Base-by-base conservation (phyloP, 2,329 filamentous ascomycete genomes). In the Chaetomiaceae sp. region DNA sequence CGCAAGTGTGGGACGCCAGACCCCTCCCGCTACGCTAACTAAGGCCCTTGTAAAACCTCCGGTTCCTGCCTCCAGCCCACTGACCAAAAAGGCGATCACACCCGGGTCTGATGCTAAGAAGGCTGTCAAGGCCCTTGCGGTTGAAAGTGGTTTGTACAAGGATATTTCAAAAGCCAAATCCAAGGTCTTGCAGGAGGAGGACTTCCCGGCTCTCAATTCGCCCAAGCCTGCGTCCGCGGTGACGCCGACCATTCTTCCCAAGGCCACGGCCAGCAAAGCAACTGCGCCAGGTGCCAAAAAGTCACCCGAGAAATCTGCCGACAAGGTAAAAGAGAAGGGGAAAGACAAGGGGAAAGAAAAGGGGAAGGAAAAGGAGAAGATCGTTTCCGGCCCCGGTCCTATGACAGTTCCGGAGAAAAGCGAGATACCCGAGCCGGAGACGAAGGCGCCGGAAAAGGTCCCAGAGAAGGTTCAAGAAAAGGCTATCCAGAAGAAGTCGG, bases 191-290 rank as follows among this genome's bases (percentile, higher is more conserved):
- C 76, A 82, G 54, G 79, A 83, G 21, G 81, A 85, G 60, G 82
- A 86, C 59, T 86, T 85, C 60, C 83, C 83, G 10, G 76, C 80
- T 3, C 69, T 85, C 5, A 73, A 78, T 55, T 70, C 77, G 9
- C 67, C 73, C 20, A 76, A 73, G 8, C 65, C 67, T 38, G 69
- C 72, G 33, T 42, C 60, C 20, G 58, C 68, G 30, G 65, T 66
- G 40, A 48, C 68, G 3, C 66, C 69, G 0, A 66, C 64, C 1
- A 57, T 68, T 18, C 61, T 70, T 3, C 63, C 71, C 1, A 72
- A 69, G 10, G 66, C 69, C 1, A 65, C 66, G 1, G 63, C 69
- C 5, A 71, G 66, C 48, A 63, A 63, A 45, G 67, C 67, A 51
- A n/a, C 36, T 38, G 67, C 68, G 3, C 64, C 67, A 37, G 59